Evolutionary conservation across 805 yeast genomes (phyloP), one percentile per base, ranked within the genome.

Genomic region (Ogataea parapolymorpha): DNA sequence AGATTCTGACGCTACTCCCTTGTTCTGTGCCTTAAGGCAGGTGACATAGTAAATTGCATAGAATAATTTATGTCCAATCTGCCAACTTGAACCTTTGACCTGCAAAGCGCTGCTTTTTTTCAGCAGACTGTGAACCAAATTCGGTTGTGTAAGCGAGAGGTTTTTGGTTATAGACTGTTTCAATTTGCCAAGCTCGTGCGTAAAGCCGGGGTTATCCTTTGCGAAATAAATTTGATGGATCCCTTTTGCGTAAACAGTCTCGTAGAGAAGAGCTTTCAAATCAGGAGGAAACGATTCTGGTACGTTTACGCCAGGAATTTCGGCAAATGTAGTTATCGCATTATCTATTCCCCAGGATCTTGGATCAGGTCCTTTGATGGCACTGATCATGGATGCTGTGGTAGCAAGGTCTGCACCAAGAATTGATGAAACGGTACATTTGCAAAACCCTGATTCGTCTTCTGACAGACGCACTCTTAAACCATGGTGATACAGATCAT

Each of bases 351-450:
- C 44, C 49, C 49, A 44, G 16, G 31, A 27, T 3, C 32, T 11
- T 5, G 42, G 12, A 26, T 41, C 44, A 8, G 31, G 17, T 5
- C 47, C 47, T 22, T 42, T 39, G 23, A 41, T 10, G 11, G 49
- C 39, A n/a, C 42, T 20, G 13, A 48, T 37, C 48, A 48, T 41
- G 1, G 51, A 44, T 1, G 51, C 51, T 2, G 46, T 43, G 23
- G 35, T 30, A 4, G 49, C 48, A 4, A 48, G 29, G 26, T 48
- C 49, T 7, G 43, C 42, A 6, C 51, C 49, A 5, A 48, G 16
- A 10, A 48, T 31, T 5, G 47, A 33, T 2, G 36, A 15, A 6
- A 35, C 39, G 13, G 41, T 45, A 12, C 45, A 37, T 11, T 32
- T 27, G 25, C 38, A 30, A 12, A 37, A 22, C 2, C 28, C 29